A percentile compares a stretch with the other conserved stretches of the same genome.
phyloP scores from a whole-genome alignment of 768 basidiomycete species.

The Boletus reticulatus region DNA sequence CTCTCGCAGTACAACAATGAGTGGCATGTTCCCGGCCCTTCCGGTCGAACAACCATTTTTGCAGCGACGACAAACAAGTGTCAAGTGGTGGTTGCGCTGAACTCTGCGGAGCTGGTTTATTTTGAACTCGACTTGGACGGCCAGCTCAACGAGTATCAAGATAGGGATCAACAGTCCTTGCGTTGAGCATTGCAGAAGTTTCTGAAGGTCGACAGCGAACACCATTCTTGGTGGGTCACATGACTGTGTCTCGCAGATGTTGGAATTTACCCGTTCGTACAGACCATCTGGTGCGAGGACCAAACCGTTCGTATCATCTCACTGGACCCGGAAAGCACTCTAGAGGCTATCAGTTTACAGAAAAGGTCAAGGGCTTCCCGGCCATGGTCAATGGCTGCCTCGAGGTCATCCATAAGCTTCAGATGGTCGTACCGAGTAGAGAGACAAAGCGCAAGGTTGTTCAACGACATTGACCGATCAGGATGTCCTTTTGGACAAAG shows the following conservation, averaged over 20 bases:
- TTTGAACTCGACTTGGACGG: conserved; percentile 97
- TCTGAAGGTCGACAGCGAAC: conserved; percentile 93
- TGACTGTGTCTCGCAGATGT: not conserved
- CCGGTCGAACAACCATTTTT: conserved; percentile 84
- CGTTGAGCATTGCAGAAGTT: conserved; percentile 91
- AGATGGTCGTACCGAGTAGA: no score
- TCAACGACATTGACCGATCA: no score
- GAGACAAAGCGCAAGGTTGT: no score
- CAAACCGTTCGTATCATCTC: conserved; percentile 98
- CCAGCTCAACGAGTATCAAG: conserved; percentile 96
- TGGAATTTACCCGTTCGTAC: conserved; percentile 28
- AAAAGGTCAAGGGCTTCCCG: no score
- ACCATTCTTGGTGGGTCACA: conserved; percentile 74
- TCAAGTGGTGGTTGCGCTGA: conserved; percentile 94
- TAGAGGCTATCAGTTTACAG: conserved; percentile 93
- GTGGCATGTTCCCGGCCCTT: conserved; percentile 91
- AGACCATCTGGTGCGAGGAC: conserved; percentile 99
- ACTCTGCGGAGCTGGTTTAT: conserved; percentile 96
- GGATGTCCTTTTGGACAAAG: no score
- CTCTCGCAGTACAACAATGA: conserved; percentile 98
- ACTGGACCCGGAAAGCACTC: conserved; percentile 91
- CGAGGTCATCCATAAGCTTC: no score
- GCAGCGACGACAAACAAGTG: conserved; percentile 94
- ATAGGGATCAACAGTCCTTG: conserved; percentile 94
- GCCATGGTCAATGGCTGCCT: no score